Conservation (phyloP, 1,284 basidiomycete species). For the Gymnopus androsaceus region DNA sequence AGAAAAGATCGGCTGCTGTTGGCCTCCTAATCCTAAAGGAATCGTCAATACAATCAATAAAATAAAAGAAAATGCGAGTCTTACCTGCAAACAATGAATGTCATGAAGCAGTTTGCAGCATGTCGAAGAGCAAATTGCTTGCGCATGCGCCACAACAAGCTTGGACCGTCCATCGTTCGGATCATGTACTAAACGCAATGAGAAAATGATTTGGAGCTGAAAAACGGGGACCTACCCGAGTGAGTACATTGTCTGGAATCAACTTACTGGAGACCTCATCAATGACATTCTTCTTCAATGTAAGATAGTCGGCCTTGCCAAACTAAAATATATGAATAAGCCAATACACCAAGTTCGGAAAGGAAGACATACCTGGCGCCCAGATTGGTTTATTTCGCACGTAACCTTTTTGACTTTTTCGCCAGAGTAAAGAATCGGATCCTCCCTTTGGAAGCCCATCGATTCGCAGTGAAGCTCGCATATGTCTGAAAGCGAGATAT, state of each 20-base stretch:
- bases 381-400: slow-evolving; percentile 56
- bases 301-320: slow-evolving; percentile 69
- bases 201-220: slow-evolving; percentile 4
- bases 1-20: slow-evolving; percentile 66
- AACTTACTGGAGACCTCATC: slow-evolving; percentile 91
- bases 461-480: slow-evolving; percentile 89
- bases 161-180: slow-evolving; percentile 80
- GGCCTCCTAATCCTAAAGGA: slow-evolving; percentile 38
- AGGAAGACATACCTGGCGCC: slow-evolving; percentile 46
- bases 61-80: slow-evolving; percentile 25
- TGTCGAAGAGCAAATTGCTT: slow-evolving; percentile 95
- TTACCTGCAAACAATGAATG: slow-evolving; percentile 86
- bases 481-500: slow-evolving; percentile 91
- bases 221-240: slow-evolving; percentile 61
- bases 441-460: slow-evolving; percentile 81
- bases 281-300: slow-evolving; percentile 84
- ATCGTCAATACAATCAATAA: too few relatives aligned
- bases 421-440: slow-evolving; percentile 82
- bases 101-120: slow-evolving; percentile 90
- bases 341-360: neutral
- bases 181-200: slow-evolving; percentile 75
- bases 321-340: slow-evolving; percentile 40
- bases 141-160: slow-evolving; percentile 94
- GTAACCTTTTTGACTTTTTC: slow-evolving; percentile 80
- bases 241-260: slow-evolving; percentile 88